Base-by-base conservation (phyloP, 192 early-diverging fungal genomes). In the Thamnidium elegans region DNA sequence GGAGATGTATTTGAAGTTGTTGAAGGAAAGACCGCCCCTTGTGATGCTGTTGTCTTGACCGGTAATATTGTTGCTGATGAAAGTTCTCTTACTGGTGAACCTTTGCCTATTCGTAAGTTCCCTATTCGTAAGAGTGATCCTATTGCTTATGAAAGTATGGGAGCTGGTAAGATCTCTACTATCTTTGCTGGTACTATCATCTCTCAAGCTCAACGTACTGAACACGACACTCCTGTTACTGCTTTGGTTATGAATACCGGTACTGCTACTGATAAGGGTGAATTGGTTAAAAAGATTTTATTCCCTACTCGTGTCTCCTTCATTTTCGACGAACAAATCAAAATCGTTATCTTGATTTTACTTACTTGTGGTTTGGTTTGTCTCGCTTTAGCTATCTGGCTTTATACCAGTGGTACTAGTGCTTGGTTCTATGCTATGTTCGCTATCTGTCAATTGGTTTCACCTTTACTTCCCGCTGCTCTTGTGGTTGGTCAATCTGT, bases 341-440 rank as follows among this genome's bases (percentile, higher is more conserved):
- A 88, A 68, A 72, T 90, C 30, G 88, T 90, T 5, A 76, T 90
- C 45, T 50, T 71, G 13, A 74, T 86, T 39, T 75, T 90, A 14
- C 65, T 87, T 26, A 42, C 58, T 21, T 88, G 86, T 77, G 85
- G 84, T 47, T 47, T 87, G 20, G 55, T 87, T 39, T 68, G 62
- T 61, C 66, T 75, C 50, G 73, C 58, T 39, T 58, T 81, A 26
- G 76, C 74, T 52, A 72, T 80, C 43, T 83, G 76, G 74, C 75
- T 75, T 34, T 76, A 77, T 39, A 79, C 77, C 30, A 31, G 23
- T 63, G 72, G 72, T 17, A 74, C 72, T 4, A 52, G 65, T 47
- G 76, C 86, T 34, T 89, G 83, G 80, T 87, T 89, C 67, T 87
- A 89, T 65, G 79, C 78, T 7, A 86, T 86, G 84, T 90, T 90